These are phyloP conservation scores for Inosperma sp. DNA, from an alignment of 768 basidiomycete species.

Conservation along the genomic window DNA sequence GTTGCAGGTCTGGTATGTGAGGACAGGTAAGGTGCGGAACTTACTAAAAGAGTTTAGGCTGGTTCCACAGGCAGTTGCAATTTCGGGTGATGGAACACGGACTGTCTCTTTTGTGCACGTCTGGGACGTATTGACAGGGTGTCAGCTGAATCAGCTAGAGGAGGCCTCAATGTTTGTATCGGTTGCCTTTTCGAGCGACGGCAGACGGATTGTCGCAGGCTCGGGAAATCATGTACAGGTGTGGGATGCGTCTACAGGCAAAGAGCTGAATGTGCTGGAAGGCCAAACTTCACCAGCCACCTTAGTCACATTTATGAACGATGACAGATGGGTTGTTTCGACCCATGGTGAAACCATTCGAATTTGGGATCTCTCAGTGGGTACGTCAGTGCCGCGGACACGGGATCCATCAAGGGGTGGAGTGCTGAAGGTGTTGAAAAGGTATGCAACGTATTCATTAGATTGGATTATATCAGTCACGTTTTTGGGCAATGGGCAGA, in stretches of 20 bases:
- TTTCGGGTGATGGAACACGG: no score
- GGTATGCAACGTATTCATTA: no score
- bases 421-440: background rate
- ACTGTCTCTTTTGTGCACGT: no score
- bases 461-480: no score
- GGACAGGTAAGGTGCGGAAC: background rate
- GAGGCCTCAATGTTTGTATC: background rate
- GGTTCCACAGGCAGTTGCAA: no score
- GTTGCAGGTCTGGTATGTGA: slow-evolving; percentile 4
- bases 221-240: background rate
- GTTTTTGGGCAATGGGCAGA: no score
- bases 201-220: background rate
- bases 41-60: background rate
- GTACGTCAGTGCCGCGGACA: background rate
- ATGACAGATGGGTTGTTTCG: background rate
- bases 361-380: slow-evolving; percentile 6
- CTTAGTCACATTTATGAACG: slow-evolving; percentile 5
- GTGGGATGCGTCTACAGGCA: slow-evolving; percentile 2
- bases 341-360: slow-evolving; percentile 4
- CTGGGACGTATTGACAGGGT: no score
- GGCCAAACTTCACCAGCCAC: background rate
- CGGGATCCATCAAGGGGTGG: background rate
- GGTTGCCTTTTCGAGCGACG: slow-evolving; percentile 3
- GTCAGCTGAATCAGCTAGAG: background rate
- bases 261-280: background rate